Evolutionary conservation across 164 flowering plant genomes (phyloP).

Genomic region (Akebia trifoliata): DNA sequence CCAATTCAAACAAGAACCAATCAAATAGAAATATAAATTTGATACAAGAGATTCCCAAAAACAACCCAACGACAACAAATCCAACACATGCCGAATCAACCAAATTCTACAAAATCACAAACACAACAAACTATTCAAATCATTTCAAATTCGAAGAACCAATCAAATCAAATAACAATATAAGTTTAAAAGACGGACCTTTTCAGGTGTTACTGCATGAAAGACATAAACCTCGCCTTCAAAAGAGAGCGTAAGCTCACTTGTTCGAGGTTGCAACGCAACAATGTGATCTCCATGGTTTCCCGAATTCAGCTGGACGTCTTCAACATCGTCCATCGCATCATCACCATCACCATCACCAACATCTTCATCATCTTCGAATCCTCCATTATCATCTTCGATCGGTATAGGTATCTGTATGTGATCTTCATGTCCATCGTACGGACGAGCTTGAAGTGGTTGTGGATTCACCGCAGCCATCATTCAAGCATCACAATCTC

Average conservation of each 20-base stretch:
- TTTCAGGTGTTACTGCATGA: constrained; percentile 12
- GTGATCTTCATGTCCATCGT: constrained; percentile 15
- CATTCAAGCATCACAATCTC: too few species aligned
- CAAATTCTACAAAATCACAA: too few species aligned
- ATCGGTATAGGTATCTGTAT: constrained; percentile 14
- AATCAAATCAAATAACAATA: not conserved
- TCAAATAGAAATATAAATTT: too few species aligned
- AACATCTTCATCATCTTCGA: constrained; percentile 10
- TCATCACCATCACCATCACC: constrained; percentile 15
- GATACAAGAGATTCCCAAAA: too few species aligned
- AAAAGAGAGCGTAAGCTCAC: constrained; percentile 25
- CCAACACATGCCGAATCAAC: too few species aligned
- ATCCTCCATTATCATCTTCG: constrained; percentile 17
- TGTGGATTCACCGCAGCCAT: constrained; percentile 15
- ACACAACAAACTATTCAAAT: too few species aligned
- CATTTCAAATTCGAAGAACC: too few species aligned
- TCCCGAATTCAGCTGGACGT: constrained; percentile 11
- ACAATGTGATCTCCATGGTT: constrained; percentile 10
- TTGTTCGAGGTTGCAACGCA: constrained; percentile 9
- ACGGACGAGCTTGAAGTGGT: constrained; percentile 18
- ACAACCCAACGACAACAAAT: too few species aligned
- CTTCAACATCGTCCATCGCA: too few species aligned
- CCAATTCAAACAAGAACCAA: too few species aligned
- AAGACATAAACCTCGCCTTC: constrained; percentile 30
- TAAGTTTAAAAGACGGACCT: too few species aligned